These are phyloP conservation scores for Setaria italica DNA, from an alignment of 202 grass and related monocot species.

Conservation along the genomic window DNA sequence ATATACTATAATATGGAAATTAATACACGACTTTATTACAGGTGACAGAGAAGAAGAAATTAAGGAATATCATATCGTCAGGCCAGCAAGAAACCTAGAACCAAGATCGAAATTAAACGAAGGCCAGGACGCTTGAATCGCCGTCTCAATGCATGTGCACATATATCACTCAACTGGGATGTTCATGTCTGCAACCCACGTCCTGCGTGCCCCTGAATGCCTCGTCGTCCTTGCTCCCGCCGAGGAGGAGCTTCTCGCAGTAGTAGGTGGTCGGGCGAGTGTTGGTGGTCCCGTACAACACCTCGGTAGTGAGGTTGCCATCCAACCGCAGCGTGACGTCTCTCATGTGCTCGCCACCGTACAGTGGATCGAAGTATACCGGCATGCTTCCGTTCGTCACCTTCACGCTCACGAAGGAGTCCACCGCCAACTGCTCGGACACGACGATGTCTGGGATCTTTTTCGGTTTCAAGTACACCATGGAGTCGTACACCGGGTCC, in stretches of 20 bases:
- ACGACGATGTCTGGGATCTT: rapidly evolving
- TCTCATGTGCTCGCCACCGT: neutral
- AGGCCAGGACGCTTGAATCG: too few species aligned
- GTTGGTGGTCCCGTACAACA: neutral
- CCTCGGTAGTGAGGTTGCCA: neutral
- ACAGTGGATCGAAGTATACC: neutral
- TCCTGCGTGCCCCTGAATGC: neutral
- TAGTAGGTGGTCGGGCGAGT: neutral
- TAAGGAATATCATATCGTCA: too few species aligned
- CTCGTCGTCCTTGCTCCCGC: neutral
- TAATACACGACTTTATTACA: too few species aligned
- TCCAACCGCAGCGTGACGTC: constrained; percentile 1
- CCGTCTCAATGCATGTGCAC: too few species aligned
- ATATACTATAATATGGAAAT: too few species aligned
- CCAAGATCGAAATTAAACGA: too few species aligned
- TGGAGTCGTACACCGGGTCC: neutral
- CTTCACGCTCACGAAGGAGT: rapidly evolving
- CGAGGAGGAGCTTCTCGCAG: constrained; percentile 11
- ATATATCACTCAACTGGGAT: too few species aligned
- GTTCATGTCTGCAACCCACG: neutral
- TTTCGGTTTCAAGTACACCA: too few species aligned
- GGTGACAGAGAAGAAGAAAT: too few species aligned
- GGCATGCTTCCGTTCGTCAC: too few species aligned
- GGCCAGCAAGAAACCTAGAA: too few species aligned
- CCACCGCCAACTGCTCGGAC: neutral